Evolutionary conservation across 768 basidiomycete species (phyloP).

Genomic region (Calvatia gigantea): DNA sequence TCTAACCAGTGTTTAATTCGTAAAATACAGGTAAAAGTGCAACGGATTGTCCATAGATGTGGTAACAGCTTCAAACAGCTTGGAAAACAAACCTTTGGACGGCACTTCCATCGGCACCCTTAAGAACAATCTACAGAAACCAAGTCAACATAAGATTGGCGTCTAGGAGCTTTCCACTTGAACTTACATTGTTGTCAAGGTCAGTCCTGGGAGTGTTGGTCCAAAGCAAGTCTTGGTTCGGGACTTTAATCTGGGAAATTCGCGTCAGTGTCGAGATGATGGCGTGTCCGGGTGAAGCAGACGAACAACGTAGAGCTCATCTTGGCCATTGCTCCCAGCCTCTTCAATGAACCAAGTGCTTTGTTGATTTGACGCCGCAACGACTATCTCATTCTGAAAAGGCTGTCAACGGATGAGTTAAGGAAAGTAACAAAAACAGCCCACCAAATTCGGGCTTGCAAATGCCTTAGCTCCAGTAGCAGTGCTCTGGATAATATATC

Average conservation of each 20-base stretch:
- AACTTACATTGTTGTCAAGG: conserved; percentile 1
- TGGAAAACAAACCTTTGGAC: no score
- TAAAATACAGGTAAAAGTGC: no score
- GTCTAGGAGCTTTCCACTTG: no score
- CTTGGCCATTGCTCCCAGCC: background rate
- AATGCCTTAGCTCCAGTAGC: conserved; percentile 3
- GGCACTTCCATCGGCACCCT: no score
- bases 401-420: background rate
- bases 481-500: conserved; percentile 3
- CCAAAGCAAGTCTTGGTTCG: conserved; percentile 6
- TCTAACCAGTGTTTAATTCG: no score
- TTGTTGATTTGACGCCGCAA: conserved; percentile 3
- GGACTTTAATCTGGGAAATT: conserved; percentile 1
- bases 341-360: conserved; percentile 6
- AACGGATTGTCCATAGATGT: no score
- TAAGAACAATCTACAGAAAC: no score
- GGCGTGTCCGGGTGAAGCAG: background rate
- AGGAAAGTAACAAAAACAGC: background rate
- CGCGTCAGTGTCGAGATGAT: background rate
- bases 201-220: background rate
- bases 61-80: no score
- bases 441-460: background rate
- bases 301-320: conserved; percentile 2
- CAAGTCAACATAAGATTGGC: no score
- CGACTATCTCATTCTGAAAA: background rate